Evolutionary conservation across 345 rosid species (phyloP).

Genomic region (Sisymbrium altissimum): DNA sequence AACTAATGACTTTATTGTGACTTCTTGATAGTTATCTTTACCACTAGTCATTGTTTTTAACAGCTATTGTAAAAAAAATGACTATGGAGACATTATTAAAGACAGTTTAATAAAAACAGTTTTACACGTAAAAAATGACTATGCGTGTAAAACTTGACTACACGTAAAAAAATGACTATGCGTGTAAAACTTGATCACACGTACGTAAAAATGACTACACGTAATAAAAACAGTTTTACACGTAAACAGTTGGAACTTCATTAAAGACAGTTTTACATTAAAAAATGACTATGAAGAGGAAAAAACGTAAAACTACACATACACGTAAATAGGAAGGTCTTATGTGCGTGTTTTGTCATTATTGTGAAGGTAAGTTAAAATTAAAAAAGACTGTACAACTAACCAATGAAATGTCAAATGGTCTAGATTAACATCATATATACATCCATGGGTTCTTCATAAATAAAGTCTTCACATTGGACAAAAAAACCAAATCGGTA

Average conservation of each 20-base stretch:
- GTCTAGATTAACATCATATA: background rate
- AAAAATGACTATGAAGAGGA: background rate
- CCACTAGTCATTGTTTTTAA: too few species aligned
- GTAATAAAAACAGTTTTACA: too few species aligned
- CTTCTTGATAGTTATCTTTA: too few species aligned
- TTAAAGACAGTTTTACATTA: background rate
- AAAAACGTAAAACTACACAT: background rate
- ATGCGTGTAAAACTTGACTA: too few species aligned
- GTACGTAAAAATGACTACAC: too few species aligned
- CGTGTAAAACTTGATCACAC: too few species aligned
- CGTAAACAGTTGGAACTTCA: too few species aligned
- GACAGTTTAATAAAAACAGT: too few species aligned
- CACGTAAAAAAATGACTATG: too few species aligned
- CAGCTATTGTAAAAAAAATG: too few species aligned
- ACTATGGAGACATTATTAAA: background rate
- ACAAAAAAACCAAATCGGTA: background rate
- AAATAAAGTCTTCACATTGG: background rate
- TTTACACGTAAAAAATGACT: background rate
- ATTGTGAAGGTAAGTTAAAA: background rate
- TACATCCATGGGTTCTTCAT: background rate
- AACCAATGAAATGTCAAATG: background rate
- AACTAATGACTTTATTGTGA: too few species aligned
- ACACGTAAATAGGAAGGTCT: background rate
- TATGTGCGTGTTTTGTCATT: background rate
- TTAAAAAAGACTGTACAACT: background rate